Evolutionary conservation across 805 yeast genomes (phyloP).

Genomic region (Ogataea pini): DNA sequence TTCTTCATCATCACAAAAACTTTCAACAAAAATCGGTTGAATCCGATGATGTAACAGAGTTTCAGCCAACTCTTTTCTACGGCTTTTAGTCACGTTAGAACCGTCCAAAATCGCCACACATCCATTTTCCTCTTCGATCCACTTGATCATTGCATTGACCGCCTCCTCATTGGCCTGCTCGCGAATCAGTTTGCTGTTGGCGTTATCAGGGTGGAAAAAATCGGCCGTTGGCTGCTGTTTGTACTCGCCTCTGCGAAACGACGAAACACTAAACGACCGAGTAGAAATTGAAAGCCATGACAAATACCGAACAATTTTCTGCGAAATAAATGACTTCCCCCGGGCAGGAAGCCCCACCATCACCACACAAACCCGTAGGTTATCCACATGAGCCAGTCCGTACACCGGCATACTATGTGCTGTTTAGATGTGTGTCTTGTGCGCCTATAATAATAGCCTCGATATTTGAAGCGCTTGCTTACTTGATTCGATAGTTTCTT

Average conservation of each 20-base stretch:
- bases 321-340: conserved; percentile 93
- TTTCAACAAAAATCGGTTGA: conserved; percentile 90
- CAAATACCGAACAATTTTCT: conserved; percentile 87
- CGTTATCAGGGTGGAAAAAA: conserved; percentile 70
- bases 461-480: background rate
- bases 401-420: conserved; percentile 51
- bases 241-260: conserved; percentile 64
- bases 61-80: conserved; percentile 63
- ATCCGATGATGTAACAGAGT: conserved; percentile 62
- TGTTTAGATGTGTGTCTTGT: background rate
- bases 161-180: conserved; percentile 72
- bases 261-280: conserved; percentile 86
- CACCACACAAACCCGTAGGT: conserved; percentile 78
- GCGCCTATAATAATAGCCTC: background rate
- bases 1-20: conserved; percentile 83
- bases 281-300: conserved; percentile 90
- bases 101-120: conserved; percentile 94
- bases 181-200: conserved; percentile 62
- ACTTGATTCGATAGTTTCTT: background rate
- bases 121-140: conserved; percentile 81
- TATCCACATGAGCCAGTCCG: conserved; percentile 61
- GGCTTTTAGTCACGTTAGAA: conserved; percentile 76
- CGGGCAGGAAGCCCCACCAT: conserved; percentile 90
- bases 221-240: conserved; percentile 70
- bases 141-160: conserved; percentile 74